Conservation (phyloP, 1,284 basidiomycete genomes). For the Marasmius fiardii region DNA sequence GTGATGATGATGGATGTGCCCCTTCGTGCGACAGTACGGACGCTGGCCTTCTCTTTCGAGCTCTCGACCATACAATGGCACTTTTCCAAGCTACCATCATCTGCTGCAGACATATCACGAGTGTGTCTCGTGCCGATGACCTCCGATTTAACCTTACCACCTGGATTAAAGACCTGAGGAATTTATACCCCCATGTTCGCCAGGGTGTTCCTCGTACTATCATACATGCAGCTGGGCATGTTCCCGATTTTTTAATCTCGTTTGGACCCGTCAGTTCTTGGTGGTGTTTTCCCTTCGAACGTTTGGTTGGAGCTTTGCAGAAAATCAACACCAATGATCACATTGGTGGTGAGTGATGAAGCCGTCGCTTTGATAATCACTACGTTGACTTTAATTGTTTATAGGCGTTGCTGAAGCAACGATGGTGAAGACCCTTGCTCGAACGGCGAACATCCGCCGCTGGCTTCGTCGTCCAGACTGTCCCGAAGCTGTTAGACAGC, state of each 20-base stretch:
- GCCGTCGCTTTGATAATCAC: not conserved
- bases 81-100: constrained; percentile 17
- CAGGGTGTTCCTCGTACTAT: constrained; percentile 12
- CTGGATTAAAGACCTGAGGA: constrained; percentile 12
- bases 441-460: constrained; percentile 3
- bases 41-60: constrained; percentile 1
- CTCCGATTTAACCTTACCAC: constrained; percentile 9
- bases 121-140: not conserved
- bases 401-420: constrained; percentile 4
- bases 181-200: constrained; percentile 10
- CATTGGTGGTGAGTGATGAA: constrained; percentile 7
- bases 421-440: not conserved
- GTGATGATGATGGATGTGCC: constrained; percentile 14
- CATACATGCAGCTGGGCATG: constrained; percentile 19
- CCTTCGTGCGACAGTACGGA: constrained; percentile 6
- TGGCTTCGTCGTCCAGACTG: constrained; percentile 8
- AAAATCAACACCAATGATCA: constrained; percentile 14
- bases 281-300: constrained; percentile 26
- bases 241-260: constrained; percentile 18
- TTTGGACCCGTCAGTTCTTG: constrained; percentile 23
- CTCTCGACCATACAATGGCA: constrained; percentile 22
- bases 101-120: constrained; percentile 1
- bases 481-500: constrained; percentile 1
- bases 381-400: not conserved
- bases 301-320: constrained; percentile 20